Percentiles rank a stretch among this genome's conserved stretches.
Evolutionary conservation across 164 flowering plant genomes (phyloP).

Genomic region (Nymphaea colorata): DNA sequence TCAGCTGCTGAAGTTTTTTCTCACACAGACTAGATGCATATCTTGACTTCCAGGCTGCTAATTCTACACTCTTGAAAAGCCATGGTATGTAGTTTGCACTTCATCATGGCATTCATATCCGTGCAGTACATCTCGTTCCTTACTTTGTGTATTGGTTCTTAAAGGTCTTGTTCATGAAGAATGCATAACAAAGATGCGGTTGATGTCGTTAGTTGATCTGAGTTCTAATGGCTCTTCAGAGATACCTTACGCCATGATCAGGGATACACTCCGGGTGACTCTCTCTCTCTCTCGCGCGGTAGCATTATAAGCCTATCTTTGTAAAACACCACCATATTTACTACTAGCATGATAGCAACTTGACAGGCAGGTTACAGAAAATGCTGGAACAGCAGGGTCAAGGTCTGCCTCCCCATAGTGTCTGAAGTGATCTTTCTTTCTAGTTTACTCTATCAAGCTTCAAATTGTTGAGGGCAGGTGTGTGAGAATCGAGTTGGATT

Average conservation of each 20-base stretch:
- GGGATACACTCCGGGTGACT: slow-evolving; percentile 61
- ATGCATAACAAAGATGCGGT: slow-evolving; percentile 82
- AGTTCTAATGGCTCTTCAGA: slow-evolving; percentile 49
- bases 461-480: not conserved
- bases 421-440: too few relatives aligned
- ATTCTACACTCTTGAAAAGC: slow-evolving; percentile 51
- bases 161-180: slow-evolving; percentile 88
- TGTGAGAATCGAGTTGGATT: not conserved
- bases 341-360: not conserved
- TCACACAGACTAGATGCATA: slow-evolving; percentile 74
- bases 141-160: not conserved
- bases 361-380: too few relatives aligned
- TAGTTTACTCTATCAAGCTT: too few relatives aligned
- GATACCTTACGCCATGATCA: slow-evolving; percentile 65
- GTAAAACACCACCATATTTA: not conserved
- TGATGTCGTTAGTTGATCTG: slow-evolving; percentile 83
- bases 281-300: not conserved
- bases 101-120: not conserved
- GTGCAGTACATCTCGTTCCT: not conserved
- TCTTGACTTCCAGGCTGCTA: slow-evolving; percentile 67
- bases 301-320: not conserved
- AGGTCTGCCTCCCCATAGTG: too few relatives aligned
- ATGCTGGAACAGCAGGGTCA: too few relatives aligned
- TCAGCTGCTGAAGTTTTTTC: slow-evolving; percentile 80
- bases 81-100: slow-evolving; percentile 33